Conservation (phyloP, 768 basidiomycete genomes). For the Mycena capillaripes region DNA sequence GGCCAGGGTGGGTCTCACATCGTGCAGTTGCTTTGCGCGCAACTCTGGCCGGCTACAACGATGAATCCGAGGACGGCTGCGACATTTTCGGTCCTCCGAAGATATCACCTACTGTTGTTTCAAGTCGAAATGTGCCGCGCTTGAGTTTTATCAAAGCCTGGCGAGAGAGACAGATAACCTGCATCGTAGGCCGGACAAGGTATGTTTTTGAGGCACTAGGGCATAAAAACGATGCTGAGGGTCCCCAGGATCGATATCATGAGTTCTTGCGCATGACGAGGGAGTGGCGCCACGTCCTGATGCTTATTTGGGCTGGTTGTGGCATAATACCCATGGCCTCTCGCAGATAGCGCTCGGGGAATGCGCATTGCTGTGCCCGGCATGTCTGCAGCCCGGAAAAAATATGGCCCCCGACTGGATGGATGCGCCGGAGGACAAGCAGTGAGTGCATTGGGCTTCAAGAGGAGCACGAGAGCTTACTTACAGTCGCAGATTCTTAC, state of each 20-base stretch:
- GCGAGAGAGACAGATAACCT: background rate
- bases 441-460: background rate
- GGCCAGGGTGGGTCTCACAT: background rate
- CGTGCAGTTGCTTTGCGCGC: background rate
- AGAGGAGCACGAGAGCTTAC: background rate
- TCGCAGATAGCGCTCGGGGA: background rate
- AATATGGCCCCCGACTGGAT: background rate
- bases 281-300: background rate
- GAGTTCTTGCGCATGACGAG: background rate
- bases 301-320: background rate
- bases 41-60: background rate
- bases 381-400: background rate
- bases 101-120: background rate
- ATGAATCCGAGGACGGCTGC: background rate
- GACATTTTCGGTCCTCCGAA: background rate
- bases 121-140: background rate
- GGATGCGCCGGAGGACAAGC: background rate
- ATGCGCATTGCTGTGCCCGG: background rate
- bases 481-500: background rate
- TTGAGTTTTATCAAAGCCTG: slow-evolving; percentile 2
- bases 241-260: background rate
- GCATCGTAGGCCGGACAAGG: background rate
- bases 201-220: background rate
- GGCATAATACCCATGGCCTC: background rate
- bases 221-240: background rate